Evolutionary conservation across 805 yeast species (phyloP).

Genomic region (Candida palmyrensis): DNA sequence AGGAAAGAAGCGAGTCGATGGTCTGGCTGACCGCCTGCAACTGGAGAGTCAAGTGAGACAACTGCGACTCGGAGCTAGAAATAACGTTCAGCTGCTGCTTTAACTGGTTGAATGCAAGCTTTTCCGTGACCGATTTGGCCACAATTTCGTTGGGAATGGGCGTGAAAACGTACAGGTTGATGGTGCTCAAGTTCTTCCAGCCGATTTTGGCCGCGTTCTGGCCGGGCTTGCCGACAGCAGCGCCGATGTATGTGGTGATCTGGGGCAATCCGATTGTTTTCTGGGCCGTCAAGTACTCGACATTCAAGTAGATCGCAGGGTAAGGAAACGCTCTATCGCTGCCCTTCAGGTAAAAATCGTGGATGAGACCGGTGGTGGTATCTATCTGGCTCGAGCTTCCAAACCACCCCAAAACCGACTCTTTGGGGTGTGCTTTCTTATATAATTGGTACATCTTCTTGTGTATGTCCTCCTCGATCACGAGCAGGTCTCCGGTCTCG

Average conservation of each 20-base stretch:
- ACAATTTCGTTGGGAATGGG: slow-evolving; percentile 67
- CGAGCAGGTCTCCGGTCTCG: slow-evolving; percentile 70
- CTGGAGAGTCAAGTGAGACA: slow-evolving; percentile 42
- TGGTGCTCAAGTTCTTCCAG: slow-evolving; percentile 32
- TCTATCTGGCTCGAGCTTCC: slow-evolving; percentile 58
- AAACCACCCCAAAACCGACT: slow-evolving; percentile 82
- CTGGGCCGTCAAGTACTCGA: slow-evolving; percentile 49
- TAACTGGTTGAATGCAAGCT: slow-evolving; percentile 47
- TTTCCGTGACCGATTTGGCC: slow-evolving; percentile 42
- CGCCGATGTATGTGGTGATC: slow-evolving; percentile 67
- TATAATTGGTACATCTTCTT: slow-evolving; percentile 63
- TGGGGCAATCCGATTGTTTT: slow-evolving; percentile 42
- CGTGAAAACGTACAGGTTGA: slow-evolving; percentile 56
- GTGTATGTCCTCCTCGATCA: slow-evolving; percentile 74
- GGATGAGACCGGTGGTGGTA: slow-evolving; percentile 69
- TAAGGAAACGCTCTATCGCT: slow-evolving; percentile 64
- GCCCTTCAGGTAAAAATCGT: slow-evolving; percentile 72
- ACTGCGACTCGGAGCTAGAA: slow-evolving; percentile 36
- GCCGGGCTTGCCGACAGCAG: slow-evolving; percentile 54
- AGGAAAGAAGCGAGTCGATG: slow-evolving; percentile 45
- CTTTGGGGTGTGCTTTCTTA: slow-evolving; percentile 75
- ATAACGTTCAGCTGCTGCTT: slow-evolving; percentile 26
- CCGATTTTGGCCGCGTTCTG: slow-evolving; percentile 20
- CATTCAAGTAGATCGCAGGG: slow-evolving; percentile 76
- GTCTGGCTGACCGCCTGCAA: slow-evolving; percentile 41